Conservation (phyloP, 1,139 yeast genomes). For the Kodamaea anthophila region DNA sequence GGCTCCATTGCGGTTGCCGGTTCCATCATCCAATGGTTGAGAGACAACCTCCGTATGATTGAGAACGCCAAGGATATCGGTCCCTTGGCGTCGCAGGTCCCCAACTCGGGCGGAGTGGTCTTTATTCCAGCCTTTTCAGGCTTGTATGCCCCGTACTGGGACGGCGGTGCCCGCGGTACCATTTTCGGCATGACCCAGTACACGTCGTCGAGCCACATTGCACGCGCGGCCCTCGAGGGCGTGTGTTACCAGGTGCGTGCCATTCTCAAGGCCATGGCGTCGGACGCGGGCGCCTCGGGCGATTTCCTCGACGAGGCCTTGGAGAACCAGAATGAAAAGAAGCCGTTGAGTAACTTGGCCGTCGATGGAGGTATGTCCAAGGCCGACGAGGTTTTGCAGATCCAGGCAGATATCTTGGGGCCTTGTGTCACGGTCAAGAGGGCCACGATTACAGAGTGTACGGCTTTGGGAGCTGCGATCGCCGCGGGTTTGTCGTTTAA, state of each 20-base stretch:
- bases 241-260: constrained; percentile 93
- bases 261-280: constrained; percentile 83
- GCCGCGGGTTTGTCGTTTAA: constrained; percentile 80
- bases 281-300: constrained; percentile 61
- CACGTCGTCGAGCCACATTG: constrained; percentile 81
- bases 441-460: constrained; percentile 82
- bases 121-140: constrained; percentile 96
- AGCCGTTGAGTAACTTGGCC: constrained; percentile 52
- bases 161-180: constrained; percentile 86
- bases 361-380: constrained; percentile 97
- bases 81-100: constrained; percentile 77
- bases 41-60: constrained; percentile 82
- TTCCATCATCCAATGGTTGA: constrained; percentile 87
- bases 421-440: constrained; percentile 80
- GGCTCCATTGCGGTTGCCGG: constrained; percentile 98
- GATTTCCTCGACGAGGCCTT: constrained; percentile 42
- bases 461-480: constrained; percentile 94
- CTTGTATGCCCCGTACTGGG: constrained; percentile 95
- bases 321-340: constrained; percentile 35
- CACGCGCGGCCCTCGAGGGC: constrained; percentile 92
- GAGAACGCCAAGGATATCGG: constrained; percentile 84
- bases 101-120: constrained; percentile 84
- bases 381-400: constrained; percentile 88
- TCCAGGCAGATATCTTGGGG: constrained; percentile 85
- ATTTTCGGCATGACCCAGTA: constrained; percentile 89